Percentiles rank a stretch among this genome's conserved stretches.
phyloP scores from a whole-genome alignment of 768 basidiomycete genomes.

The Termitomyces sp. region DNA sequence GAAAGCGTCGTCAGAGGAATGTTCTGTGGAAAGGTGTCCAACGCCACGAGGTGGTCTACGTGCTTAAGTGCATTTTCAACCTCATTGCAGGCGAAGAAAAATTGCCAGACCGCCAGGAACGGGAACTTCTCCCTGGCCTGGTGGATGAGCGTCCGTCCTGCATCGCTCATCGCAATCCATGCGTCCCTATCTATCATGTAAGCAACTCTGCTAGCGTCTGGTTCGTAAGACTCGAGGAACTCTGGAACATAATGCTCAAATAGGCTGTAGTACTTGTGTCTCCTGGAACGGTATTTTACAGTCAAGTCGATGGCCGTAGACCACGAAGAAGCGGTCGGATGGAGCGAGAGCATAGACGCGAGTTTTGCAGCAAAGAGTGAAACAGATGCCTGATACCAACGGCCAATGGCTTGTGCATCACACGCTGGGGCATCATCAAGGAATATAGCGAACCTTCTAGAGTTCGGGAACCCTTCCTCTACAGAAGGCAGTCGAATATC shows the following conservation, averaged over 20 bases:
- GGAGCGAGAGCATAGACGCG: neutral
- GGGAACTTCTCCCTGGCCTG: neutral
- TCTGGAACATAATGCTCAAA: neutral
- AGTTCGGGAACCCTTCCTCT: neutral
- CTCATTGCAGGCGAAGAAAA: neutral
- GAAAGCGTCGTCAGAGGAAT: neutral
- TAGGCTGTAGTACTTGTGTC: neutral
- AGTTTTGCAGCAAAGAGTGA: neutral
- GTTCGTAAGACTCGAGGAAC: neutral
- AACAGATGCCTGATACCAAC: neutral
- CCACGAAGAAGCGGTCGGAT: neutral
- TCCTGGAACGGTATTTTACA: neutral
- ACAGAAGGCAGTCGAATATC: neutral
- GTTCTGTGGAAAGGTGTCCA: neutral
- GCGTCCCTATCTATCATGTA: neutral
- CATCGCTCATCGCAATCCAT: neutral
- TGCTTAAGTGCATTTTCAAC: neutral
- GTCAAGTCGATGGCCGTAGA: neutral
- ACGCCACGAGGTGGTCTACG: neutral
- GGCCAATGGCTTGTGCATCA: neutral
- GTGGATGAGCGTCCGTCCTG: neutral
- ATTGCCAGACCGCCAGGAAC: neutral
- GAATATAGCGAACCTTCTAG: neutral
- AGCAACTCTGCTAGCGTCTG: neutral
- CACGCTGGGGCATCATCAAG: neutral